These are phyloP conservation scores for Diversispora epigaea DNA, from an alignment of 192 early-diverging fungal genomes.

Conservation along the genomic window DNA sequence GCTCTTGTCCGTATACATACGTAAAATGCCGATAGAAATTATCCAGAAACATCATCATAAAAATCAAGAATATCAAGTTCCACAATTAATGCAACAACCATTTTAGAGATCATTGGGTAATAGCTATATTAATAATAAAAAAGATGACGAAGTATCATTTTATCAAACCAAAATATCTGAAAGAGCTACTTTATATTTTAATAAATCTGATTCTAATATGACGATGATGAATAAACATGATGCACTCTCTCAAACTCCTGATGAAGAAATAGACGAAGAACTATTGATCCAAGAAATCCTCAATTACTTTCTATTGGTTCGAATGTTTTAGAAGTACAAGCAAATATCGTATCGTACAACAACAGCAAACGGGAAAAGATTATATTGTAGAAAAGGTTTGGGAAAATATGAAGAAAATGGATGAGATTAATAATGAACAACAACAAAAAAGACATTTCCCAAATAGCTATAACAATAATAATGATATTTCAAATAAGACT, in stretches of 20 bases:
- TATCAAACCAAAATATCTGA: background rate
- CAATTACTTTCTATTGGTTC: conserved; percentile 42
- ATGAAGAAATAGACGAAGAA: conserved; percentile 33
- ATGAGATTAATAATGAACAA: background rate
- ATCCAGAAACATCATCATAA: too few species aligned
- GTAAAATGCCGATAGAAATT: too few species aligned
- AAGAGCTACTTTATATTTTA: conserved; percentile 1
- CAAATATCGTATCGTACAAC: background rate
- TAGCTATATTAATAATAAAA: background rate
- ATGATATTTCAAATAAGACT: background rate
- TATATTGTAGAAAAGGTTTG: background rate
- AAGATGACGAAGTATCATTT: background rate
- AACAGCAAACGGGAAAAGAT: background rate
- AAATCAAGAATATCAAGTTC: too few species aligned
- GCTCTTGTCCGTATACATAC: too few species aligned
- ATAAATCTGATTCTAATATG: background rate
- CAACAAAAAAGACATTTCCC: too few species aligned
- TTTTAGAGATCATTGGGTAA: too few species aligned
- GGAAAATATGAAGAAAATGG: background rate
- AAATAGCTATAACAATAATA: too few species aligned
- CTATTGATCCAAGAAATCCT: conserved; percentile 40
- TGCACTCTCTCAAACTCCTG: background rate
- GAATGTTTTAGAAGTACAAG: conserved; percentile 45
- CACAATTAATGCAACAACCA: too few species aligned
- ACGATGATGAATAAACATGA: too few species aligned